A percentile compares a stretch with the other conserved stretches of the same genome.
Conservation (phyloP, 495 filamentous ascomycete species). For the Penicillium pulvis region DNA sequence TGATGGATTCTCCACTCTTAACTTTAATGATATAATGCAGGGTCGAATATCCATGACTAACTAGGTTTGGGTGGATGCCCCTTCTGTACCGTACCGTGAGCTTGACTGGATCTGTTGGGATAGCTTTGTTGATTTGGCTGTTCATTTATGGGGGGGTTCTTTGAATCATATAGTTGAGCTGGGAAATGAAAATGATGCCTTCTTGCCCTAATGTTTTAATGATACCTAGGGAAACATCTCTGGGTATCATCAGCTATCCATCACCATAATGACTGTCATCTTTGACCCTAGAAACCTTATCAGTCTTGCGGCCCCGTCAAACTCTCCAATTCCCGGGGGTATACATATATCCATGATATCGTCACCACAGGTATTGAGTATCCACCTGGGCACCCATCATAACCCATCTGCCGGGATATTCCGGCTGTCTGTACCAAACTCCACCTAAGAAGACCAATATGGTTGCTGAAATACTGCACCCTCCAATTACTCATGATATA, state of each 20-base stretch:
- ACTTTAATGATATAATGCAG: background rate
- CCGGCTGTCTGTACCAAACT: no score
- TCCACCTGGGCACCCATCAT: no score
- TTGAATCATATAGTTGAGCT: background rate
- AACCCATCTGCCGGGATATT: no score
- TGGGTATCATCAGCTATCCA: background rate
- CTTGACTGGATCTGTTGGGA: constrained; percentile 4
- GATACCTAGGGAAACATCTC: background rate
- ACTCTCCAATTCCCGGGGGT: no score
- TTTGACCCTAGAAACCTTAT: no score
- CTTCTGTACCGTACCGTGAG: background rate
- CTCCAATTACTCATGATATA: no score
- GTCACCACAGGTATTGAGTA: no score
- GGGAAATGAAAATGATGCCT: background rate
- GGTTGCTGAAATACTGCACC: no score
- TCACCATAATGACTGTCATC: no score
- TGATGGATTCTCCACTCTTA: constrained; percentile 1
- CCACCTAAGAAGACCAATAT: no score
- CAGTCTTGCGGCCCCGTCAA: no score
- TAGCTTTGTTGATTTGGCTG: background rate
- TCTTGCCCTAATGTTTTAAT: background rate
- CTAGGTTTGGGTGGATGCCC: background rate
- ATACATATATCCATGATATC: no score
- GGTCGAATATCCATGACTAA: background rate
- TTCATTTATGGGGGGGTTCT: background rate